Base-by-base conservation (phyloP, 2,329 filamentous ascomycete genomes). In the Arthrobotrys iridis region DNA sequence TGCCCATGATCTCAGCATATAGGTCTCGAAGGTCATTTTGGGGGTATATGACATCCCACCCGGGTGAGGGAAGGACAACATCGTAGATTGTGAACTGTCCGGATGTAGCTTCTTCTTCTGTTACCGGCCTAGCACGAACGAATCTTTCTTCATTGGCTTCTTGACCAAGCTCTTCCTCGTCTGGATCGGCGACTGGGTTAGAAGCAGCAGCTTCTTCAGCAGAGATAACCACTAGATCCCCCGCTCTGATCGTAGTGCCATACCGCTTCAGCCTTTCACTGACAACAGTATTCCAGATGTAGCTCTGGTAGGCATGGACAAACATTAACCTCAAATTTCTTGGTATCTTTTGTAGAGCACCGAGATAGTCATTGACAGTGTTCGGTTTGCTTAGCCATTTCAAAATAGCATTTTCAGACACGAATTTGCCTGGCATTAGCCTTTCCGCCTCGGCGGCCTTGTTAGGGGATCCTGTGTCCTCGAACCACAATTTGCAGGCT, bases 251-350 rank as follows among this genome's bases (percentile, higher is more conserved):
- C 64, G 86, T 33, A 15, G 59, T 86, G 58, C 93, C 93, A 80
- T 91, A 90, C 1, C 88, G 84, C 43, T 89, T 87, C 90, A 93
- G 96, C 50, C 95, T 90, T 79, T 90, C 88, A 77, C 91, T 93
- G 1, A 89, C 92, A 10, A 89, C 91, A 78, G 89, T 88, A 83
- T 99, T 99, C 94, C 94, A 99, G 6, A 99, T 89, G 37, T 93
- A 87, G 4, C 92, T 96, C 82, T 99, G 95, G 83, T 97, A 98
- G 3, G 95, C 94, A 82, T 99, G 95, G 13, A 97, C 90, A 81
- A 98, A 99, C 91, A 99, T 97, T 71, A 93, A 88, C 45, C 93
- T 88, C 79, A 98, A 85, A 55, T 91, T 92, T 15, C 93, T 87
- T 22, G 91, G 91, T 77, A 99, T 93, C 63, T 87, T 86, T 80